Conservation (phyloP, 345 rosid species). For the Lepidium sativum region DNA sequence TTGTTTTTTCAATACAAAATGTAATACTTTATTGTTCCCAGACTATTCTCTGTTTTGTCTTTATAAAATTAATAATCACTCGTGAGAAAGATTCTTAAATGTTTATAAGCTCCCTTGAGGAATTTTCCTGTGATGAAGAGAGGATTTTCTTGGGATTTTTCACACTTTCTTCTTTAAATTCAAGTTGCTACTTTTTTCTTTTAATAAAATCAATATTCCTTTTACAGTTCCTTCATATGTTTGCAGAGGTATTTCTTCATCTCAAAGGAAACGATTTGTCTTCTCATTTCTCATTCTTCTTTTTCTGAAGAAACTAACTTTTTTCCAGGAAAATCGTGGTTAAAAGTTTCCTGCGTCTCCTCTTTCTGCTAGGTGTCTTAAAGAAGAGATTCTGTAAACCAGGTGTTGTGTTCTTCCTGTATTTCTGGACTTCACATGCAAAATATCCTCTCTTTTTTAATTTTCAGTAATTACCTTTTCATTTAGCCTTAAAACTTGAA, state of each 20-base stretch:
- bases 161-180: neutral
- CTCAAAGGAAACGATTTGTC: constrained; percentile 24
- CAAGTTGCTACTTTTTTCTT: constrained; percentile 8
- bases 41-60: constrained; percentile 7
- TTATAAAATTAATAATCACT: neutral
- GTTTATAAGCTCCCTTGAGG: constrained; percentile 11
- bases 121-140: neutral
- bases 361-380: constrained; percentile 19
- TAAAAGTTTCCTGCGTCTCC: neutral
- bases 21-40: constrained; percentile 1
- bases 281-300: constrained; percentile 1
- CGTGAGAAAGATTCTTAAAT: constrained; percentile 18
- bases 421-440: constrained; percentile 21
- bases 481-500: neutral
- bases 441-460: neutral
- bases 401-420: constrained; percentile 15
- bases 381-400: neutral
- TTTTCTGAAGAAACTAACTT: neutral
- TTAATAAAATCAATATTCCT: constrained; percentile 2
- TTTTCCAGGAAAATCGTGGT: neutral
- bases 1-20: neutral
- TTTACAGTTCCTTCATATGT: constrained; percentile 20
- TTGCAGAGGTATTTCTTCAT: constrained; percentile 29
- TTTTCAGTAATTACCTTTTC: neutral
- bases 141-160: constrained; percentile 11